Base-by-base conservation (phyloP, 2,329 filamentous ascomycete genomes). In the Penicillium sp. region DNA sequence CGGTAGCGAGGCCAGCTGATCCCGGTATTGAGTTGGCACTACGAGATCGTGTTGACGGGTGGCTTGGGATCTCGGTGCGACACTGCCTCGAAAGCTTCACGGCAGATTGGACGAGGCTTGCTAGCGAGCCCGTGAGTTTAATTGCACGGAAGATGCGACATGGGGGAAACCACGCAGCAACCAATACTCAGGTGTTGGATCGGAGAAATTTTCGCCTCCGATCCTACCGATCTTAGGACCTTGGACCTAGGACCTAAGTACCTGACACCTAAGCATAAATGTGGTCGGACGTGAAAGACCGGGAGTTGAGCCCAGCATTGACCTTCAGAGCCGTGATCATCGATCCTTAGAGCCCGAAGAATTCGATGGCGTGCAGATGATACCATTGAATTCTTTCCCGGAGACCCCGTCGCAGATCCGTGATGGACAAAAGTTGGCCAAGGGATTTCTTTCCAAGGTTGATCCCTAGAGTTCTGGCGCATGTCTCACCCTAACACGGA, bases 401-500 rank as follows among this genome's bases (percentile, higher is more conserved):
- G 33, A 36, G n/a, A 36, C 33, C n/a, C 31, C 8, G 2, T 36
- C 18, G 33, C n/a, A 36, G 33, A 36, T 36, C 33, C 33, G 31
- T 12, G 10, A 33, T n/a, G 13, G 31, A 15, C 15, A 33, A 13
- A 2, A 4, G 12, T n/a, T 33, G 31, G 31, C 31, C 31, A 34
- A 34, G 31, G 31, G 3, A 6, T 21, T 21, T 16, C n/a, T 6
- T 36, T 36, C 33, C 33, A 36, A 36, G 33, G 33, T 8, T 36
- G n/a, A n/a, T 16, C 33, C 33, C n/a, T 36, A n/a, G 33, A 36
- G 33, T 16, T 4, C 38, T 34, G 49, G 41, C 42, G 41, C 41
- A 59, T 63, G 60, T 63, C 59, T 63, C 57, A 63, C 58, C 51
- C 50, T 38, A 53, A 56, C 39, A 51, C 49, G 45, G 56, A 52